These are phyloP conservation scores for Alternaria arbusti DNA, from an alignment of 2,329 filamentous ascomycete genomes.

Conservation along the genomic window DNA sequence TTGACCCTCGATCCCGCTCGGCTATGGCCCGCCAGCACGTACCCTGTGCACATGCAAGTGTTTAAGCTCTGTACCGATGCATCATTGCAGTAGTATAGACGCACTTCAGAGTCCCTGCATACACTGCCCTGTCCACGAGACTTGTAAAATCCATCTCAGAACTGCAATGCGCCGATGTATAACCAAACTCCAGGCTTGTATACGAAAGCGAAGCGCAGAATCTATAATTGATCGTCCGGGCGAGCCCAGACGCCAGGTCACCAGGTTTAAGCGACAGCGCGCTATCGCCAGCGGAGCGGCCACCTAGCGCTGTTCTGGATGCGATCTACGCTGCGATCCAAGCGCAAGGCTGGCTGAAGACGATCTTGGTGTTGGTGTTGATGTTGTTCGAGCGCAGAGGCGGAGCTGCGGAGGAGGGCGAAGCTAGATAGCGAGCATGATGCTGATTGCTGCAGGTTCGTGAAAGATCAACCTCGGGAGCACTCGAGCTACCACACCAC, in stretches of 20 bases:
- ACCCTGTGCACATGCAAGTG: background rate
- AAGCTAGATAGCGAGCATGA: background rate
- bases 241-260: background rate
- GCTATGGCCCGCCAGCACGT: background rate
- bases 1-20: background rate
- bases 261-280: background rate
- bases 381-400: background rate
- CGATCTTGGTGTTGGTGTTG: background rate
- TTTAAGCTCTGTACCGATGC: background rate
- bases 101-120: background rate
- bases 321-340: background rate
- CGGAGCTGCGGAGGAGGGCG: background rate
- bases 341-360: conserved; percentile 5
- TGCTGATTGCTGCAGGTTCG: background rate
- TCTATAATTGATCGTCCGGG: background rate
- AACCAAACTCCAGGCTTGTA: background rate
- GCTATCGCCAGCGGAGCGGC: background rate
- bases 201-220: background rate
- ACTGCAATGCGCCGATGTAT: background rate
- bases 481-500: background rate
- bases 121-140: background rate
- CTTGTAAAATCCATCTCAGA: background rate
- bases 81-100: background rate
- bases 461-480: background rate
- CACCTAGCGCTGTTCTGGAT: background rate